A percentile compares a stretch with the other conserved stretches of the same genome.
phyloP scores from a whole-genome alignment of 768 basidiomycete genomes.

The Leccinum truebloodii region DNA sequence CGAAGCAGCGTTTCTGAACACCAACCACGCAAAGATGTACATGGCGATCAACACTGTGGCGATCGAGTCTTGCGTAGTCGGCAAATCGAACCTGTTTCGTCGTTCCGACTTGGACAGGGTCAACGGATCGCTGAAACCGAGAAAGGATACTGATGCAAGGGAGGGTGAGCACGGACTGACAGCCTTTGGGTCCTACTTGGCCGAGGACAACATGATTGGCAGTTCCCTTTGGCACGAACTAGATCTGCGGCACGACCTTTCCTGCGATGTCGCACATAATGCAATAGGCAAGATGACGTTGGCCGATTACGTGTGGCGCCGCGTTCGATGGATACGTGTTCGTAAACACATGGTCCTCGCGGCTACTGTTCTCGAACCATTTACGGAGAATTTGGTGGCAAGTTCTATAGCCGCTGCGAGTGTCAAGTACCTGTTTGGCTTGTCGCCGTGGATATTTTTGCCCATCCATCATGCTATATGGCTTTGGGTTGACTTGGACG shows the following conservation, averaged over 20 bases:
- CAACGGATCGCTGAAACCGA: slow-evolving; percentile 62
- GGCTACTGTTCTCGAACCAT: slow-evolving; percentile 88
- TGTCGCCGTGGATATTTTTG: slow-evolving; percentile 56
- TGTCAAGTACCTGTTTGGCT: slow-evolving; percentile 47
- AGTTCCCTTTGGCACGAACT: slow-evolving; percentile 92
- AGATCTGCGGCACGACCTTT: slow-evolving; percentile 83
- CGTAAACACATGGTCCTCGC: slow-evolving; percentile 89
- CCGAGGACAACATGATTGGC: slow-evolving; percentile 98
- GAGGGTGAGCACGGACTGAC: slow-evolving; percentile 54
- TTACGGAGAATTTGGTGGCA: slow-evolving; percentile 83
- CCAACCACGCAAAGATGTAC: slow-evolving; percentile 98
- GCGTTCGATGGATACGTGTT: slow-evolving; percentile 96
- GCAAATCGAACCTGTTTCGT: slow-evolving; percentile 94
- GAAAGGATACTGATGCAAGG: slow-evolving; percentile 22
- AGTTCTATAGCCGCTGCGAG: slow-evolving; percentile 65
- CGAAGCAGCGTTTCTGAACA: slow-evolving; percentile 94
- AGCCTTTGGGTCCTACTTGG: slow-evolving; percentile 85
- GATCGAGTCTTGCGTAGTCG: slow-evolving; percentile 93
- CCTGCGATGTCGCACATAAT: slow-evolving; percentile 88
- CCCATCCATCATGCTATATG: slow-evolving; percentile 64
- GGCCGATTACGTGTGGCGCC: slow-evolving; percentile 80
- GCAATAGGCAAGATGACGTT: slow-evolving; percentile 87
- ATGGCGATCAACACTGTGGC: slow-evolving; percentile 89
- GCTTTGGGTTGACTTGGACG: slow-evolving; percentile 80
- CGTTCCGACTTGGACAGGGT: slow-evolving; percentile 83